Conservation (phyloP, 75 land plant genomes). For the Chamaecyparis obtusa region DNA sequence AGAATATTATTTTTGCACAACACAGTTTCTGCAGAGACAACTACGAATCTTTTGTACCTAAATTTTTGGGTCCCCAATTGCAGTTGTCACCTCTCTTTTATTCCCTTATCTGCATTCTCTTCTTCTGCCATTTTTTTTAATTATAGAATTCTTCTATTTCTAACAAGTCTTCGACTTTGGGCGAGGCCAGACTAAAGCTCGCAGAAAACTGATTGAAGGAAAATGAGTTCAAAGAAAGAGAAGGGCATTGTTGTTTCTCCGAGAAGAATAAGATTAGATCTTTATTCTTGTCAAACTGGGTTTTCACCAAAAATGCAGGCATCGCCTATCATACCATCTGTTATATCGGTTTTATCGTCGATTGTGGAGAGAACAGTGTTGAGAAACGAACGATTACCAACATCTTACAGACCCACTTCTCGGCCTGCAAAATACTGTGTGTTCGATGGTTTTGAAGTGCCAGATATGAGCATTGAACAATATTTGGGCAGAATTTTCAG, state of each 20-base stretch:
- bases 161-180: no score
- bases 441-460: constrained; percentile 47
- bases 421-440: background rate
- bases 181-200: no score
- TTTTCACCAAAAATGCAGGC: background rate
- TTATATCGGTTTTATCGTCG: background rate
- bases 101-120: no score
- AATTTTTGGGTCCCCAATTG: no score
- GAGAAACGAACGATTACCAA: background rate
- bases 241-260: background rate
- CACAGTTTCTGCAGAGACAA: no score
- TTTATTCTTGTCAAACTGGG: background rate
- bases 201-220: no score
- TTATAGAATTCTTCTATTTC: no score
- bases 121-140: no score
- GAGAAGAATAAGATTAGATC: background rate
- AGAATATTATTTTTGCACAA: no score
- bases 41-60: no score
- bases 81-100: no score
- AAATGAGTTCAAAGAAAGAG: no score
- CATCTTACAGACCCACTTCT: background rate
- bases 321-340: background rate
- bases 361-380: background rate
- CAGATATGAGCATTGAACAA: constrained; percentile 57
- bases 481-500: constrained; percentile 72